Evolutionary conservation across 768 basidiomycete genomes (phyloP).

Genomic region (Leccinum subtestaceum): DNA sequence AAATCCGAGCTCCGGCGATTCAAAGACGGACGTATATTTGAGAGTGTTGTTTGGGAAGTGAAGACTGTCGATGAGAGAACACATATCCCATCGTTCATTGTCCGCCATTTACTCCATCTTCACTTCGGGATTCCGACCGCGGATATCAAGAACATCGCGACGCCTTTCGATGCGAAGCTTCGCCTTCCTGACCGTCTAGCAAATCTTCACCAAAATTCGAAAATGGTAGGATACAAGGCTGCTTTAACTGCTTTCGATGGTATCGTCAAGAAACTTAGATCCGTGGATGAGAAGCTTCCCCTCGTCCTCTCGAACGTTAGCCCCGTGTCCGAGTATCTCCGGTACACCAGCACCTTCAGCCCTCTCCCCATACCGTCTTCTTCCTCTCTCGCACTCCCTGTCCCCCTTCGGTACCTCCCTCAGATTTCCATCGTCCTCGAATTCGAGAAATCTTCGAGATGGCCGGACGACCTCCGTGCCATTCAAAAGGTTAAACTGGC

Average conservation of each 20-base stretch:
- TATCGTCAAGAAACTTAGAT: slow-evolving; percentile 73
- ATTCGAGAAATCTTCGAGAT: slow-evolving; percentile 88
- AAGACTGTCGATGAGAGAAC: slow-evolving; percentile 75
- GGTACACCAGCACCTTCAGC: slow-evolving; percentile 82
- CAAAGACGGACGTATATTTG: slow-evolving; percentile 89
- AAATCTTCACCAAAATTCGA: slow-evolving; percentile 31
- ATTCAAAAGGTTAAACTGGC: slow-evolving; percentile 95
- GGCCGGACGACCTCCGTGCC: slow-evolving; percentile 92
- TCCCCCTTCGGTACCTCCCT: slow-evolving; percentile 62
- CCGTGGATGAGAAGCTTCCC: slow-evolving; percentile 68
- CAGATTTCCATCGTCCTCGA: slow-evolving; percentile 76
- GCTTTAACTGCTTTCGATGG: slow-evolving; percentile 78
- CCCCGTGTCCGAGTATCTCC: slow-evolving; percentile 67
- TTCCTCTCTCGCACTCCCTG: slow-evolving; percentile 49
- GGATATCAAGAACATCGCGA: slow-evolving; percentile 58
- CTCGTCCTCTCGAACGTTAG: slow-evolving; percentile 74
- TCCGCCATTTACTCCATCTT: slow-evolving; percentile 65
- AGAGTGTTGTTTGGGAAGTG: slow-evolving; percentile 97
- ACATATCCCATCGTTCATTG: slow-evolving; percentile 72
- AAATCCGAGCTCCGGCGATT: slow-evolving; percentile 92
- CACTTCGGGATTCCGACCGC: slow-evolving; percentile 68
- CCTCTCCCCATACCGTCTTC: slow-evolving; percentile 68
- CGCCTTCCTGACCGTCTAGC: slow-evolving; percentile 57
- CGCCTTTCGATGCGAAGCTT: slow-evolving; percentile 54
- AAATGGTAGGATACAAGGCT: slow-evolving; percentile 61